These are phyloP conservation scores for Leptomonas pyrrhocoris DNA, from an alignment of 208 protist species.

Conservation along the genomic window DNA sequence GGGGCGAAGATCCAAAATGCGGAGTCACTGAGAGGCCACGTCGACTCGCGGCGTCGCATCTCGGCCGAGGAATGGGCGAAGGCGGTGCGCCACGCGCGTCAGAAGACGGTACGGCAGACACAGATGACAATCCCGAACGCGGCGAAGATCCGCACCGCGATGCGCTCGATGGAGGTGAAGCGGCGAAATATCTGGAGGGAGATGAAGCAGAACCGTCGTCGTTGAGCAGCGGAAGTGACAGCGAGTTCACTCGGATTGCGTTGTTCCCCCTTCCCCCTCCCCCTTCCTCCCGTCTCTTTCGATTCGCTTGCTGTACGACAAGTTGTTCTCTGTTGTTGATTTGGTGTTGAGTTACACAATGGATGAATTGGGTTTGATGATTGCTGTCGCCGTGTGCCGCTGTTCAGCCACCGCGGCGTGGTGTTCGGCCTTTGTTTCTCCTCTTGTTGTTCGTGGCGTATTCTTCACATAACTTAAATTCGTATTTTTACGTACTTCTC, in stretches of 20 bases:
- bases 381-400: too few species aligned
- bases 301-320: neutral
- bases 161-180: conserved; percentile 44
- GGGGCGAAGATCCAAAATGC: conserved; percentile 41
- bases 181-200: conserved; percentile 55
- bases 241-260: too few species aligned
- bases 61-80: conserved; percentile 80
- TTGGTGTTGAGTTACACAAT: too few species aligned
- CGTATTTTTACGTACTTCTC: neutral
- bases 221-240: conserved; percentile 36
- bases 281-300: neutral
- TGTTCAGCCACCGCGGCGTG: too few species aligned
- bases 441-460: neutral
- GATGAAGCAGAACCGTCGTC: conserved; percentile 64
- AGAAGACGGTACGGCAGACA: conserved; percentile 69
- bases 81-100: conserved; percentile 68
- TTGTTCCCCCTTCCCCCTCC: conserved; percentile 4
- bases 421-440: neutral
- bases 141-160: conserved; percentile 58
- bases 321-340: neutral
- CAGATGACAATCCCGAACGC: conserved; percentile 75
- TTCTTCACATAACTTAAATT: conserved; percentile 20
- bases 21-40: conserved; percentile 36
- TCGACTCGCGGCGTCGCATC: conserved; percentile 74
- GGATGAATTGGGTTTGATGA: too few species aligned